Evolutionary conservation across 163 green algal genomes (phyloP).

Genomic region (Scenedesmus sp.): DNA sequence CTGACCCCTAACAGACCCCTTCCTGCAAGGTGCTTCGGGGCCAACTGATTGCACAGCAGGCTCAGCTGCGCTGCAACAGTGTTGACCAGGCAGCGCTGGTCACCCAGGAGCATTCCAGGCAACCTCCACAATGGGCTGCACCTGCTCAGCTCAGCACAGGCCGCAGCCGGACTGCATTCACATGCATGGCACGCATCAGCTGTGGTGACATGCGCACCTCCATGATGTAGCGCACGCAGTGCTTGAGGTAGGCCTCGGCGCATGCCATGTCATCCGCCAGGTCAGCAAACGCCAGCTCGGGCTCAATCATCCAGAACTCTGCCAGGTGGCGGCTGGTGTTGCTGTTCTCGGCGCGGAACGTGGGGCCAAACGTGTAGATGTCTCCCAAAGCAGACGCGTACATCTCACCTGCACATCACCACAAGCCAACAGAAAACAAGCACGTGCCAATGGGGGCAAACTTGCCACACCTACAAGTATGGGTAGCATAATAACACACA

Average conservation of each 20-base stretch:
- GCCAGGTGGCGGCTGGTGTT: conserved; percentile 97
- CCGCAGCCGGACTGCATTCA: no score
- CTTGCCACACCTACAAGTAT: background rate
- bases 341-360: conserved; percentile 97
- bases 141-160: conserved; percentile 93
- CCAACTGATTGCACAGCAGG: no score
- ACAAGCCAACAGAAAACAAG: no score
- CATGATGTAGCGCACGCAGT: conserved; percentile 37
- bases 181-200: no score
- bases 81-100: conserved; percentile 77
- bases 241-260: conserved; percentile 97
- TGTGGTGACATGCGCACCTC: background rate
- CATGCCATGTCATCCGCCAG: conserved; percentile 93
- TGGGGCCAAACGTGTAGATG: conserved; percentile 97
- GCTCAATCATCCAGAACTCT: conserved; percentile 99
- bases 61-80: conserved; percentile 1
- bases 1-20: no score
- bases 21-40: no score
- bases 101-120: no score
- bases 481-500: background rate
- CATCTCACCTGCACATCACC: conserved; percentile 81
- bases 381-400: conserved; percentile 87
- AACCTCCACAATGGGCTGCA: conserved; percentile 95
- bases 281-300: conserved; percentile 98
- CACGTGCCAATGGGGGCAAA: no score